These are phyloP conservation scores for Halophytophthora polymorphica DNA, from an alignment of 352 stramenopile species.

Conservation along the genomic window DNA sequence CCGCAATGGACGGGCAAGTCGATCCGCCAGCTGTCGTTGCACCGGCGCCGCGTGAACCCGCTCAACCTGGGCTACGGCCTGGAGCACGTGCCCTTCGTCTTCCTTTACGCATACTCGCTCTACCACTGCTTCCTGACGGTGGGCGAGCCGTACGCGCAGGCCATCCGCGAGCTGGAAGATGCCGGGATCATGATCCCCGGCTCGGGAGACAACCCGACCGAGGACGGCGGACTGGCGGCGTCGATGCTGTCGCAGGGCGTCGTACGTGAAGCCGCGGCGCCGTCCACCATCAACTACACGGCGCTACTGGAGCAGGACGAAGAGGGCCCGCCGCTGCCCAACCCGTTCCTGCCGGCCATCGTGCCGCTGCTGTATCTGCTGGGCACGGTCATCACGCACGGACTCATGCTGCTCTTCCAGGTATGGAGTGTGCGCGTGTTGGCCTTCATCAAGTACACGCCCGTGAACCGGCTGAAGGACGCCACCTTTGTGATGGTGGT, in stretches of 20 bases:
- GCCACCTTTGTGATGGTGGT: conserved; percentile 82
- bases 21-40: conserved; percentile 64
- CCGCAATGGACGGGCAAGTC: conserved; percentile 70
- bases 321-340: conserved; percentile 76
- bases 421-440: conserved; percentile 83
- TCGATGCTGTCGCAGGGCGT: conserved; percentile 68
- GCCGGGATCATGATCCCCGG: conserved; percentile 42
- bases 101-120: conserved; percentile 68
- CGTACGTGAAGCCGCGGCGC: conserved; percentile 45
- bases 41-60: conserved; percentile 52
- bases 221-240: conserved; percentile 59
- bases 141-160: conserved; percentile 71
- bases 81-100: conserved; percentile 65
- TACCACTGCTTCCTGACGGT: conserved; percentile 65
- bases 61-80: conserved; percentile 64
- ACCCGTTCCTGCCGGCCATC: conserved; percentile 89
- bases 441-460: conserved; percentile 84
- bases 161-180: conserved; percentile 71
- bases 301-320: conserved; percentile 50
- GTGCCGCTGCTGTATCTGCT: conserved; percentile 87
- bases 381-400: conserved; percentile 72
- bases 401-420: conserved; percentile 87
- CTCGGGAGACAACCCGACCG: conserved; percentile 16
- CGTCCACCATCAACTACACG: conserved; percentile 53
- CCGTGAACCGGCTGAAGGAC: conserved; percentile 50